Base-by-base conservation (phyloP, 1,139 yeast species). In the Diutina sp. region DNA sequence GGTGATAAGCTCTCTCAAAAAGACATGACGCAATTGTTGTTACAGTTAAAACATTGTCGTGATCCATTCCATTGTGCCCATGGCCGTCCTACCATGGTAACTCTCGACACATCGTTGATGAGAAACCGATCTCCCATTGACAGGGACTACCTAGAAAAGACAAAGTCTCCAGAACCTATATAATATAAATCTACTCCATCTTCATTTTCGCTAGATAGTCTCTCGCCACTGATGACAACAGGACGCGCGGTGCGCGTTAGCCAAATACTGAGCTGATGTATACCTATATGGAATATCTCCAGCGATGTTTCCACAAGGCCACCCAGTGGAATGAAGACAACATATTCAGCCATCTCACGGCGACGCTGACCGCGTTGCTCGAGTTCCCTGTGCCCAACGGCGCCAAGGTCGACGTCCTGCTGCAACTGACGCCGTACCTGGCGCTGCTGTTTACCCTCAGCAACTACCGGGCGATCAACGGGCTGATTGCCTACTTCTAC, bases 61-160 rank as follows among this genome's bases (percentile, higher is more conserved):
- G 67, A 77, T 16, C 96, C 96, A 0, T 86, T 87, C 61, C 84
- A 80, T 58, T 90, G 96, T 72, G 96, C 96, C 0, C 96, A 90
- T 67, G 96, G 96, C 0, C 68, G 96, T 56, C 96, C 96, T 0
- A 79, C 91, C 0, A 68, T 86, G 14, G 78, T 83, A 0, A 91
- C 95, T 0, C 57, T 86, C 8, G 76, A 48, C 8, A 28, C 12
- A 7, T 29, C 51, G 7, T 28, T 48, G 4, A 28, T 48, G 41
- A 35, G n/a, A 11, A 35, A 35, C 6, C 41, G 41, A 35, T 11
- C 41, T 35, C 14, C 6, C 14, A 9, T 35, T 12, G 41, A 35
- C 14, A n/a, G 11, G 14, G 41, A 35, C 6, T 35, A 11, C 41
- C 14, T 9, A 12, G 6, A 28, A 14, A 14, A 21, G 5, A 25